Conservation (phyloP, 148 eudicot genomes). For the Pharnaceum exiguum region DNA sequence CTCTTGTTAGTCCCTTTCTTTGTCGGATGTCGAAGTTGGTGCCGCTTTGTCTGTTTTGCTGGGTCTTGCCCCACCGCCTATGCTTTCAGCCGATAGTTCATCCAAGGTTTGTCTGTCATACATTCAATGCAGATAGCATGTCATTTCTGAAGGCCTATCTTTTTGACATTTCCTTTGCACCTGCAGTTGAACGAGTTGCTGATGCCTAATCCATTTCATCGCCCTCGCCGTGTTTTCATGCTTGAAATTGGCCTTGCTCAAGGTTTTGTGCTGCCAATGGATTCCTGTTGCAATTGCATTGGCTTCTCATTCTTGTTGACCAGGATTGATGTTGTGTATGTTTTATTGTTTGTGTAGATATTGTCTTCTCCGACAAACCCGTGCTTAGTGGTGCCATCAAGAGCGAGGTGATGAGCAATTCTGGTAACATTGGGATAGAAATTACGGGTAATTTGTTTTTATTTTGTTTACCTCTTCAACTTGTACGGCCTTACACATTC, state of each 20-base stretch:
- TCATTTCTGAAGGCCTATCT: neutral
- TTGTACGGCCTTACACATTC: neutral
- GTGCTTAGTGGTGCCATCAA: constrained; percentile 32
- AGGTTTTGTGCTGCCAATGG: constrained; percentile 38
- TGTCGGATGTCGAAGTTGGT: constrained; percentile 71
- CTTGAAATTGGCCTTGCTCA: constrained; percentile 63
- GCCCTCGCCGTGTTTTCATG: constrained; percentile 77
- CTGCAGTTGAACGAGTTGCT: constrained; percentile 84
- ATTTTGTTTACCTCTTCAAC: neutral
- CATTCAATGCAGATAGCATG: constrained; percentile 5
- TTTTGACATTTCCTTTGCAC: constrained; percentile 4
- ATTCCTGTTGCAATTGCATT: neutral
- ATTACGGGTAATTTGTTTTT: constrained; percentile 54
- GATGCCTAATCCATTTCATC: constrained; percentile 86
- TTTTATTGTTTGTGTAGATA: constrained; percentile 42
- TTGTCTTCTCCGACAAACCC: constrained; percentile 23
- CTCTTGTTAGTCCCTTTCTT: constrained; percentile 37
- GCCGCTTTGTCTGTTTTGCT: constrained; percentile 89
- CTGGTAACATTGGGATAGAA: constrained; percentile 43
- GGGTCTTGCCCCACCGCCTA: constrained; percentile 77
- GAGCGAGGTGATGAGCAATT: constrained; percentile 36
- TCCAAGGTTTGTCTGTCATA: constrained; percentile 45
- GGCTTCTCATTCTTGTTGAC: neutral
- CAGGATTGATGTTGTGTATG: constrained; percentile 3
- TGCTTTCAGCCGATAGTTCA: constrained; percentile 69